A percentile compares a stretch with the other conserved stretches of the same genome.
phyloP scores from a whole-genome alignment of 176 grass and related monocot genomes.

The Hordeum marinum region DNA sequence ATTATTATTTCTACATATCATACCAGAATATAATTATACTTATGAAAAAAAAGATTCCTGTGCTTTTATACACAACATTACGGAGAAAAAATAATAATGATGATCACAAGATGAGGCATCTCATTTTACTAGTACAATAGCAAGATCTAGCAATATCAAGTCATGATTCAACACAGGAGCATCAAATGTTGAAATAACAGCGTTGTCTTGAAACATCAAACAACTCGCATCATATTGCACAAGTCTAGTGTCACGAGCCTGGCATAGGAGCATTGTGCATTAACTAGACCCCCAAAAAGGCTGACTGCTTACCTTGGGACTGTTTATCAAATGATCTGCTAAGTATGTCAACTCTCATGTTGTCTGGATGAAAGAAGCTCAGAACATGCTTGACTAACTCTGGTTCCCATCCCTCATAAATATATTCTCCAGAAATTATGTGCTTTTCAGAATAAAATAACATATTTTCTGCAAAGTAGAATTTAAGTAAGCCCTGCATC shows the following conservation, averaged over 20 bases:
- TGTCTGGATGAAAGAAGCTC: constrained; percentile 87
- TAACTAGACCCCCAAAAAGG: neutral
- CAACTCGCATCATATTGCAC: neutral
- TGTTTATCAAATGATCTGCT: constrained; percentile 89
- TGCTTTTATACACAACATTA: neutral
- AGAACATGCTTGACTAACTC: constrained; percentile 60
- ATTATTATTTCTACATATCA: neutral
- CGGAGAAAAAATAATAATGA: neutral
- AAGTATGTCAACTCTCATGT: constrained; percentile 84
- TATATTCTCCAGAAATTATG: constrained; percentile 81
- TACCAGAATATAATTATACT: neutral
- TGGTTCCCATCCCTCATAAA: constrained; percentile 81
- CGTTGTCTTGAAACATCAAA: neutral
- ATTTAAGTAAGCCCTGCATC: constrained; percentile 7
- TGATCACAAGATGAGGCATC: neutral
- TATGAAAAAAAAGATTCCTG: neutral
- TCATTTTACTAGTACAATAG: constrained; percentile 10
- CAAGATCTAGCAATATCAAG: neutral
- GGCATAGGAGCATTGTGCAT: neutral
- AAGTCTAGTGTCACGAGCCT: neutral
- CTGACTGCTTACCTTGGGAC: constrained; percentile 63
- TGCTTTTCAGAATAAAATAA: constrained; percentile 78
- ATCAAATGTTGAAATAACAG: neutral
- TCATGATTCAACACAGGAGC: constrained; percentile 4
- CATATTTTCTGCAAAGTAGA: constrained; percentile 74